Conservation (phyloP, 345 rosid species). For the Brassica cretica region DNA sequence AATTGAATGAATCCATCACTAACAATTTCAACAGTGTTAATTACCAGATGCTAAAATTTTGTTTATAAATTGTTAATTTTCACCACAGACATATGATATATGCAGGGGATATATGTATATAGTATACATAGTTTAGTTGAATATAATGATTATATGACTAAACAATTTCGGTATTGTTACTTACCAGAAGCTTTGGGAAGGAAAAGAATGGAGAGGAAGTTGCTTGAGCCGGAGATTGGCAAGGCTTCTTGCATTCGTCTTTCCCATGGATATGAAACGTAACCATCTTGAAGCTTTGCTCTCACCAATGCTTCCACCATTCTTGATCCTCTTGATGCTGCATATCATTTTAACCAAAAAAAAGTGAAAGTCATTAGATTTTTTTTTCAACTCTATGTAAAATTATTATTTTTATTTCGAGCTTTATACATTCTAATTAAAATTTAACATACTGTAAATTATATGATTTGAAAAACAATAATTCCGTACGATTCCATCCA, state of each 20-base stretch:
- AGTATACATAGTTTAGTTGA: background rate
- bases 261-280: constrained; percentile 86
- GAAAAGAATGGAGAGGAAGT: constrained; percentile 80
- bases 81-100: background rate
- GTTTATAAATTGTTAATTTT: background rate
- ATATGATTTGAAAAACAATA: background rate
- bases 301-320: constrained; percentile 68
- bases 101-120: background rate
- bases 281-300: constrained; percentile 92
- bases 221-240: constrained; percentile 71
- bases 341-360: constrained; percentile 5
- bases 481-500: background rate
- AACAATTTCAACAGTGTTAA: too few relatives aligned
- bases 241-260: constrained; percentile 66
- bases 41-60: constrained; percentile 8
- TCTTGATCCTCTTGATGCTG: constrained; percentile 81
- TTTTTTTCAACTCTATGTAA: background rate
- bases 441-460: background rate
- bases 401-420: background rate
- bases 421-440: background rate
- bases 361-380: background rate
- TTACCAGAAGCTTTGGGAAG: constrained; percentile 87
- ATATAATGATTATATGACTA: background rate
- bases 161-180: background rate
- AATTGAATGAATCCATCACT: too few relatives aligned